These are phyloP conservation scores for Beverwykella pulmonaria DNA, from an alignment of 495 filamentous ascomycete species.

Conservation along the genomic window DNA sequence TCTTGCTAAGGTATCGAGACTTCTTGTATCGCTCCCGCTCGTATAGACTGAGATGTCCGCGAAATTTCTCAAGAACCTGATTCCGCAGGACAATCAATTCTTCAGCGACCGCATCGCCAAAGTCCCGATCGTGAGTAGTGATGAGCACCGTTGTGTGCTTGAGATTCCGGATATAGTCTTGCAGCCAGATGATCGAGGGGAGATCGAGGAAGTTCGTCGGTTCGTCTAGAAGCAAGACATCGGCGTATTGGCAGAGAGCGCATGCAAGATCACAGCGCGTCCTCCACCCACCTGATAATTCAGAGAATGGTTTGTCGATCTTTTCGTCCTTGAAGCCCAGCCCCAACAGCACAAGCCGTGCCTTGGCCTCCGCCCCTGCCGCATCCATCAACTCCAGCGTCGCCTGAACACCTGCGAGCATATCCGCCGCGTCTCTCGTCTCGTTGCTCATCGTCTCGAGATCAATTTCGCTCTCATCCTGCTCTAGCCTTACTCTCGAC, in stretches of 20 bases:
- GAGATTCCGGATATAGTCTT: conserved; percentile 64
- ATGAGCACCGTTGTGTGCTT: conserved; percentile 62
- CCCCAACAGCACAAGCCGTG: conserved; percentile 45
- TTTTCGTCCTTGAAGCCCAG: conserved; percentile 70
- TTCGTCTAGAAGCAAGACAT: conserved; percentile 83
- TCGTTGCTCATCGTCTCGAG: conserved; percentile 33
- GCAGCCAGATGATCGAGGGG: conserved; percentile 79
- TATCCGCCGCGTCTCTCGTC: conserved; percentile 39
- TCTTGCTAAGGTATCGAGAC: conserved; percentile 64
- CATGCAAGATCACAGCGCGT: conserved; percentile 72
- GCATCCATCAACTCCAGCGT: conserved; percentile 39
- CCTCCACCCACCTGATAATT: conserved; percentile 77
- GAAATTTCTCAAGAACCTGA: conserved; percentile 66
- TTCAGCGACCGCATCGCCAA: conserved; percentile 69
- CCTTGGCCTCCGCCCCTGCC: conserved; percentile 41
- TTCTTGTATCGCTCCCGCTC: conserved; percentile 67
- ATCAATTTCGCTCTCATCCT: conserved; percentile 33
- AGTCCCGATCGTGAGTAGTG: conserved; percentile 79
- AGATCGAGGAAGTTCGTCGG: conserved; percentile 86
- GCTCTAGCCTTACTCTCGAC: conserved; percentile 47
- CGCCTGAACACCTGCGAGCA: conserved; percentile 39
- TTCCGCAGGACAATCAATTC: conserved; percentile 76
- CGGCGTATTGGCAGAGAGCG: conserved; percentile 67
- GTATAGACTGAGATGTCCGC: conserved; percentile 69
- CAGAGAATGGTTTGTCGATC: conserved; percentile 59